Evolutionary conservation across 2,329 filamentous ascomycete genomes (phyloP).

Genomic region (Xylaria sp.): DNA sequence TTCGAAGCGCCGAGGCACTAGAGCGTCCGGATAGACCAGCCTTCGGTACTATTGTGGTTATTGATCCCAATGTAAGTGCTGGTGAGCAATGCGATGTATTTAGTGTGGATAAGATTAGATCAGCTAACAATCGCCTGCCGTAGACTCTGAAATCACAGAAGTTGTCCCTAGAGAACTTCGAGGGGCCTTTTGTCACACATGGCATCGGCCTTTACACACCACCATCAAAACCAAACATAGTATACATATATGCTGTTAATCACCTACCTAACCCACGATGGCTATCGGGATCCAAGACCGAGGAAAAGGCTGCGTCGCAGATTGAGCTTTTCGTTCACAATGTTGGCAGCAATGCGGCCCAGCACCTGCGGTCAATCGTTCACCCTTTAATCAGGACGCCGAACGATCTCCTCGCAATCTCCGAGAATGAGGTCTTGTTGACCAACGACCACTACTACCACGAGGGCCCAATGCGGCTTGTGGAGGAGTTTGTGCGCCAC

Average conservation of each 20-base stretch:
- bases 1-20: constrained; percentile 35
- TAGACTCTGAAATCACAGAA: constrained; percentile 59
- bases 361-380: constrained; percentile 63
- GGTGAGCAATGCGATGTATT: neutral
- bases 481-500: constrained; percentile 58
- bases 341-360: constrained; percentile 54
- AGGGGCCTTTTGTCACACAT: constrained; percentile 65
- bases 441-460: constrained; percentile 69
- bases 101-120: neutral
- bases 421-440: constrained; percentile 62
- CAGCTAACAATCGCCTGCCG: neutral
- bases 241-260: constrained; percentile 71
- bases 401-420: constrained; percentile 65
- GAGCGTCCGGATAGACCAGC: constrained; percentile 53
- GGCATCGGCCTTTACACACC: constrained; percentile 66
- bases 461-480: constrained; percentile 56
- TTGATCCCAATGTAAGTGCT: constrained; percentile 61
- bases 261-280: constrained; percentile 63
- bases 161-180: constrained; percentile 62
- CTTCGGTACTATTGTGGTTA: constrained; percentile 59
- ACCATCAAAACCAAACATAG: constrained; percentile 55
- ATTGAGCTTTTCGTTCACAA: constrained; percentile 68
- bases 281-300: constrained; percentile 39
- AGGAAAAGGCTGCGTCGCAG: constrained; percentile 59
- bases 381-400: constrained; percentile 66